Conservation (phyloP, 2,329 filamentous ascomycete genomes). For the Cladophialophora exuberans region DNA sequence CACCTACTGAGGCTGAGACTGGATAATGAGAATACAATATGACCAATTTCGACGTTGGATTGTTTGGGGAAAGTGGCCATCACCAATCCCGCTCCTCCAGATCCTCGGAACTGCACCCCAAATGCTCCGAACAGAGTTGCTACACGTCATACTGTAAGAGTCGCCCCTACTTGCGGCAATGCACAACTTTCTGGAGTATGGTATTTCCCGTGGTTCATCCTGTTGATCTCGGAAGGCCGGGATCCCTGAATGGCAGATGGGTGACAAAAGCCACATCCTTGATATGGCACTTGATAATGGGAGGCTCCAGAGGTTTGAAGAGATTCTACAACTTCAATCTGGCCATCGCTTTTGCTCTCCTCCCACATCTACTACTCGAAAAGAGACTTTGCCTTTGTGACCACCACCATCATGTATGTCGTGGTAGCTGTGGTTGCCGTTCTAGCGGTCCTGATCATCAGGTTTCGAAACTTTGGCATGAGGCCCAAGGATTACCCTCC, state of each 20-base stretch:
- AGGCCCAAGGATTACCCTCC: conserved; percentile 12
- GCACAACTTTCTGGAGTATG: not conserved
- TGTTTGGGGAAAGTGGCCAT: not conserved
- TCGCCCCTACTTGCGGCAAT: not conserved
- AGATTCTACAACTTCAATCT: not conserved
- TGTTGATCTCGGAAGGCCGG: conserved; percentile 1
- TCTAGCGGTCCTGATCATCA: not conserved
- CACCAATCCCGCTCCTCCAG: not conserved
- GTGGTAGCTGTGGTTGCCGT: not conserved
- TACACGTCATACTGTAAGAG: not conserved
- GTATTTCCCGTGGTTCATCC: not conserved
- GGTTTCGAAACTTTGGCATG: conserved; percentile 7
- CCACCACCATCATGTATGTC: conserved; percentile 1
- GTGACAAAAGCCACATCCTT: conserved; percentile 1
- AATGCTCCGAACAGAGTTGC: not conserved
- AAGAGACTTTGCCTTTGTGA: not conserved
- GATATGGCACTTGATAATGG: conserved; percentile 3
- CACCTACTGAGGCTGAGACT: not conserved
- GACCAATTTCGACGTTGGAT: not conserved
- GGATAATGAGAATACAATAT: not conserved
- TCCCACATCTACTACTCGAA: not conserved
- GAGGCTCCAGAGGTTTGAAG: not conserved
- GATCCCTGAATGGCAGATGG: conserved; percentile 2
- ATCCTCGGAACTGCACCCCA: not conserved
- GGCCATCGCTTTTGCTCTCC: not conserved